Evolutionary conservation across 225 moss, liverwort and hornwort species (phyloP).

Genomic region (Thuidium tamariscinum): DNA sequence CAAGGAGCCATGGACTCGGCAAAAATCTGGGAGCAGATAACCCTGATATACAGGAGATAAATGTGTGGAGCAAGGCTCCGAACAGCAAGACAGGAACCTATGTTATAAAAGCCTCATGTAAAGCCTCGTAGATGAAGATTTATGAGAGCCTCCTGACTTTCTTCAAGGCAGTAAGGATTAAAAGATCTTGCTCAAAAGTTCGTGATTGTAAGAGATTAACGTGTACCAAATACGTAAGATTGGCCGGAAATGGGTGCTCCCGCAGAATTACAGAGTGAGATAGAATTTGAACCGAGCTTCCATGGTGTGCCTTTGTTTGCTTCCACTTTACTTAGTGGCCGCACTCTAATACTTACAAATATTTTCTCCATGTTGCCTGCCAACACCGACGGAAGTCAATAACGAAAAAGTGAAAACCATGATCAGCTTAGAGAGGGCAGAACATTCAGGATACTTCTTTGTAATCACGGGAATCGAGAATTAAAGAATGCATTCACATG

Average conservation of each 20-base stretch:
- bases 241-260: conserved; percentile 47
- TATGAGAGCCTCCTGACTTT: not conserved
- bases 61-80: not conserved
- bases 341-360: conserved; percentile 72
- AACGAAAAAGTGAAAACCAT: not conserved
- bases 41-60: not conserved
- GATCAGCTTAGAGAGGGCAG: not conserved
- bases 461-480: not conserved
- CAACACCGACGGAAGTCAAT: not conserved
- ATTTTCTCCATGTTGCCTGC: conserved; percentile 78
- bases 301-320: conserved; percentile 61
- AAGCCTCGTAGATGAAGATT: not conserved
- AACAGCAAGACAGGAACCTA: not conserved
- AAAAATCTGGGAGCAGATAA: not conserved
- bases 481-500: not conserved
- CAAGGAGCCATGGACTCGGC: not conserved
- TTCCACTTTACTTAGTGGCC: conserved; percentile 81
- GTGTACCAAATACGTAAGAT: conserved; percentile 63
- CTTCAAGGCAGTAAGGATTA: not conserved
- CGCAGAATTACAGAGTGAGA: conserved; percentile 40
- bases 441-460: not conserved
- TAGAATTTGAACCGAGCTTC: conserved; percentile 63
- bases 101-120: not conserved
- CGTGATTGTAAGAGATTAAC: not conserved
- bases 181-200: not conserved